phyloP scores from a whole-genome alignment of 73 alveolate species.

The Blepharisma japonicum region DNA sequence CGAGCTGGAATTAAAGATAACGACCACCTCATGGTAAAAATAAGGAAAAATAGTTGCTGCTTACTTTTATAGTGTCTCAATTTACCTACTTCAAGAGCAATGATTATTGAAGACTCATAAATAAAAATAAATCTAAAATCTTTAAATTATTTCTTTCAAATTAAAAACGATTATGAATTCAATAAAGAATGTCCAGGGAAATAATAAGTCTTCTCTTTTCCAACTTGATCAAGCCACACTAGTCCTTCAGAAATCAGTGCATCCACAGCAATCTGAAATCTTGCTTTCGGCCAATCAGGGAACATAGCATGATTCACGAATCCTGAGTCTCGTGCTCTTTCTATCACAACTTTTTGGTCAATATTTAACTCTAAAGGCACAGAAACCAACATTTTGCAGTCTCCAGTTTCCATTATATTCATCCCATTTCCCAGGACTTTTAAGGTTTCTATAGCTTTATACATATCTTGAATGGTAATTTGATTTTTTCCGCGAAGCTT shows the following conservation, averaged over 20 bases:
- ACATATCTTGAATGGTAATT: not conserved
- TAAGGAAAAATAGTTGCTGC: no score
- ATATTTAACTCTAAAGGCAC: constrained; percentile 10
- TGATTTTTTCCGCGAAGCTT: constrained; percentile 1
- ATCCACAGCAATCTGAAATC: constrained; percentile 7
- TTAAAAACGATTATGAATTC: not conserved
- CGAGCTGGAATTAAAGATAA: no score
- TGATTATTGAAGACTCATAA: no score
- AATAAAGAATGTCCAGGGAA: constrained; percentile 20
- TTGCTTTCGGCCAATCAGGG: not conserved
- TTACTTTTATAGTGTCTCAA: no score
- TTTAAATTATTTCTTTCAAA: no score
- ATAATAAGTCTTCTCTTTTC: not conserved
- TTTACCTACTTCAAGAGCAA: no score
- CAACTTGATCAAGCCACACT: not conserved
- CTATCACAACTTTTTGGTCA: constrained; percentile 1
- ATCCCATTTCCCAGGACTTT: constrained; percentile 26
- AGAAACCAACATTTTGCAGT: constrained; percentile 21
- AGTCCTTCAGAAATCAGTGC: constrained; percentile 11
- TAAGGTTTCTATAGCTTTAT: not conserved
- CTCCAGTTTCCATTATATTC: constrained; percentile 10
- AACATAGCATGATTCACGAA: constrained; percentile 1
- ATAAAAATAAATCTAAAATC: no score
- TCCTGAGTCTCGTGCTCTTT: not conserved
- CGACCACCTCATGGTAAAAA: no score